Percentiles rank a stretch among this genome's conserved stretches.
phyloP scores from a whole-genome alignment of 2,329 filamentous ascomycete species.

The Cytospora piceicola region DNA sequence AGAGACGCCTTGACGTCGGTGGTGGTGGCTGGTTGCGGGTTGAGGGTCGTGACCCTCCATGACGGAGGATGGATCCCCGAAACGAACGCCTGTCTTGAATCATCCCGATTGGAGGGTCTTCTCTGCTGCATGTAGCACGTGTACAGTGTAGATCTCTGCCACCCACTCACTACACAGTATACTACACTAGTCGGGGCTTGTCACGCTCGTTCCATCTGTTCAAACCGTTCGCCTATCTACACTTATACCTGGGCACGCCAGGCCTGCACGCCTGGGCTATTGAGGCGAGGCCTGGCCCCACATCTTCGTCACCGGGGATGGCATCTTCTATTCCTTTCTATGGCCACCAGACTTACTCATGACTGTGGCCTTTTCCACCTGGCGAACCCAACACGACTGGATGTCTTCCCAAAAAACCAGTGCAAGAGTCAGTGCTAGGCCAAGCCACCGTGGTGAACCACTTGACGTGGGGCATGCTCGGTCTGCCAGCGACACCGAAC shows the following conservation, averaged over 20 bases:
- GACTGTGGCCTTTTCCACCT: too few relatives aligned
- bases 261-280: too few relatives aligned
- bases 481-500: not conserved
- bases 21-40: not conserved
- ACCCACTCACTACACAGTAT: too few relatives aligned
- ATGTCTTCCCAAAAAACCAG: not conserved
- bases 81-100: not conserved
- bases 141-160: not conserved
- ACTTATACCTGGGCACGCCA: too few relatives aligned
- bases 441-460: not conserved
- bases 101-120: conserved; percentile 13
- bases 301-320: not conserved
- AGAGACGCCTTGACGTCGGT: not conserved
- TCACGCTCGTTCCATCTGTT: not conserved
- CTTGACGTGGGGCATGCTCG: not conserved
- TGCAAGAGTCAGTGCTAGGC: not conserved
- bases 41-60: not conserved
- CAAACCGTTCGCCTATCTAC: not conserved
- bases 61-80: conserved; percentile 18
- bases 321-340: too few relatives aligned
- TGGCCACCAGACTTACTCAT: too few relatives aligned
- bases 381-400: not conserved
- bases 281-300: not conserved
- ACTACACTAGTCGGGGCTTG: not conserved
- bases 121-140: not conserved